phyloP scores from a whole-genome alignment of 495 filamentous ascomycete species.

The Recurvomyces mirabilis region DNA sequence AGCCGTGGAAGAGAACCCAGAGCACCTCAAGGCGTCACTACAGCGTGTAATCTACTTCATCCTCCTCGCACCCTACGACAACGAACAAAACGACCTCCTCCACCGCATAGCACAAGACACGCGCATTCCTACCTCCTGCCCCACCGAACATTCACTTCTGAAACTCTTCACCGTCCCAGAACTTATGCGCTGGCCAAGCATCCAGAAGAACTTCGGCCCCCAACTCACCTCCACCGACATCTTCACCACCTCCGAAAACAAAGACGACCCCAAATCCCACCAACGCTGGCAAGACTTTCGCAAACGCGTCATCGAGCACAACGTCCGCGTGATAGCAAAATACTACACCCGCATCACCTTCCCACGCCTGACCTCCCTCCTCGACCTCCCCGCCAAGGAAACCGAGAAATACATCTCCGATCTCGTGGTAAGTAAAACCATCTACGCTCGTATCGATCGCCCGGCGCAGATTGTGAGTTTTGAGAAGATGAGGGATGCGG shows the following conservation, averaged over 20 bases:
- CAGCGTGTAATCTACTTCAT: conserved; percentile 95
- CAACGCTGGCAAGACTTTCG: conserved; percentile 85
- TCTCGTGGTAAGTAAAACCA: conserved; percentile 88
- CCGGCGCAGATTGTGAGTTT: conserved; percentile 87
- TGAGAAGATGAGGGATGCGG: conserved; percentile 84
- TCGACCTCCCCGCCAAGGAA: conserved; percentile 88
- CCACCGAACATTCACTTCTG: conserved; percentile 66
- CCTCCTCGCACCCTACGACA: conserved; percentile 92
- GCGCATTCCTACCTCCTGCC: conserved; percentile 44
- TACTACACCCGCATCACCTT: conserved; percentile 97
- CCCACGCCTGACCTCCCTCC: conserved; percentile 71
- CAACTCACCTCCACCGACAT: conserved; percentile 87
- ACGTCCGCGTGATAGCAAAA: conserved; percentile 91
- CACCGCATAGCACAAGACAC: conserved; percentile 73
- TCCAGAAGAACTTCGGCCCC: conserved; percentile 72
- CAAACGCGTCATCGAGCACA: conserved; percentile 97
- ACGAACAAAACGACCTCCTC: conserved; percentile 94
- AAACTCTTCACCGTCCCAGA: conserved; percentile 93
- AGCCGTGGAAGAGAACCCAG: conserved; percentile 77
- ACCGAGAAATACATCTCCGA: conserved; percentile 96
- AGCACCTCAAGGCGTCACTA: conserved; percentile 70
- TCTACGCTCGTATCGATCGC: conserved; percentile 94
- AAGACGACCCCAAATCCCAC: conserved; percentile 61
- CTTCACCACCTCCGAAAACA: conserved; percentile 37
- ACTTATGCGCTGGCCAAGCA: conserved; percentile 95